Evolutionary conservation across 1,139 yeast species (phyloP), one percentile per base, ranked within the genome.

Genomic region (Citeromyces hawaiiensis): DNA sequence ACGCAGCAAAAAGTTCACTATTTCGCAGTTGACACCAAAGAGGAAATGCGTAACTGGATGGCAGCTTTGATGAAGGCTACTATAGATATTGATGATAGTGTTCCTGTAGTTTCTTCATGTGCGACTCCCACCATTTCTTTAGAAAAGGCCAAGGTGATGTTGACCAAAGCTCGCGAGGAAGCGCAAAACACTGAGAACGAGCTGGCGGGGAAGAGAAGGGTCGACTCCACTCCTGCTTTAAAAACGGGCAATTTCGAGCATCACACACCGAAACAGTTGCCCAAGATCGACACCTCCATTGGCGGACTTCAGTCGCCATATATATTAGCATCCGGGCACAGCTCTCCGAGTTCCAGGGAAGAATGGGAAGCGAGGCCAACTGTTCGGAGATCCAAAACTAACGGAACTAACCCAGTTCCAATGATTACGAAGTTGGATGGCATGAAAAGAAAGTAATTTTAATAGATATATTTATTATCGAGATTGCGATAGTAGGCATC

Each of bases 1-100:
- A 93, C 99, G 0, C 96, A 88, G 49, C 98, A 96, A 29, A 85
- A 87, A 49, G 83, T 88, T 3, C 98, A 91, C 53, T 91, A 81
- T 57, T 93, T 91, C 68, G 96, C 97, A 0, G 96, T 88, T 31
- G 97, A 91, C 42, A 71, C 86, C 1, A 75, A 70, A 43, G 95
- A 86, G 39, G 97, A 88, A 46, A 83, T 91, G 95, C 70, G 96
- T 53, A 75, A 73, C 1, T 91, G 99, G 99, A 78, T 88, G 74
- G 83, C 88, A 43, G 95, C 96, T 0, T 64, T 91, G 45, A 85
- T 88, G 76, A 86, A 91, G 44, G 94, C 97, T 0, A 91, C 98
- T 0, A 93, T 91, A 50, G 99, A 91, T 56, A 71, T 94, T 40
- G 98, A 93, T 59, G 96, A 91, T 44, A 62, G 85, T 2, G 86